phyloP scores from a whole-genome alignment of 1,284 basidiomycete genomes.

The Clitocybe nebularis region DNA sequence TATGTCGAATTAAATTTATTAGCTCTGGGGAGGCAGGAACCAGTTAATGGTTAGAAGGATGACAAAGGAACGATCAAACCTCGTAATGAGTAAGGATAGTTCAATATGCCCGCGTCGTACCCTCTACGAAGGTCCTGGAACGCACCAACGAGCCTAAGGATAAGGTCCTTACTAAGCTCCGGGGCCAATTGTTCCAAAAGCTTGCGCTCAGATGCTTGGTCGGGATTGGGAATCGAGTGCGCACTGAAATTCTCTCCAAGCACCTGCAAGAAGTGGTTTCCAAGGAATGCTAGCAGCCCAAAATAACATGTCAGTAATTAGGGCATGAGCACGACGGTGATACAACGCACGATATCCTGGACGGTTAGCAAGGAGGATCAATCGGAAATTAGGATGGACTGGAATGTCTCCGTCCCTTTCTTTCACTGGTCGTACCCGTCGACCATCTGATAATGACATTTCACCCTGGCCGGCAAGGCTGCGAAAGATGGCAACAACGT shows the following conservation, averaged over 20 bases:
- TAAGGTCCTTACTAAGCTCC: constrained; percentile 48
- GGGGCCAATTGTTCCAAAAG: constrained; percentile 59
- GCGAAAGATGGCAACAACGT: constrained; percentile 66
- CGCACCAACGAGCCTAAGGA: constrained; percentile 53
- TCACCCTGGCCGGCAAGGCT: constrained; percentile 62
- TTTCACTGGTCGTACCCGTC: constrained; percentile 43
- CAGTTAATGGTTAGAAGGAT: not conserved
- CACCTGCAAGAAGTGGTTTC: constrained; percentile 68
- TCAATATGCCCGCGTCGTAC: constrained; percentile 52
- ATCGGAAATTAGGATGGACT: constrained; percentile 59
- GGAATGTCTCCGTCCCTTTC: constrained; percentile 51
- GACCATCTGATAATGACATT: constrained; percentile 57
- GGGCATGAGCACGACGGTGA: too few relatives aligned
- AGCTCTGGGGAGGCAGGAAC: constrained; percentile 43
- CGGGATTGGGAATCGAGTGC: constrained; percentile 63
- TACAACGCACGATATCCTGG: constrained; percentile 66
- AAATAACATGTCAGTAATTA: too few relatives aligned
- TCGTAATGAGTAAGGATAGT: constrained; percentile 64
- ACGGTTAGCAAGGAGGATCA: constrained; percentile 61
- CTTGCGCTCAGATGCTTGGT: constrained; percentile 55
- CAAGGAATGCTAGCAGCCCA: constrained; percentile 65
- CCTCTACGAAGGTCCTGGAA: constrained; percentile 59
- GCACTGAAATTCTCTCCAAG: constrained; percentile 65
- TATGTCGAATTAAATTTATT: constrained; percentile 60
- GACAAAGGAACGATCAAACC: constrained; percentile 29